A percentile compares a stretch with the other conserved stretches of the same genome.
Evolutionary conservation across 192 early-diverging fungal genomes (phyloP).

Genomic region (Mortierella hygrophila): DNA sequence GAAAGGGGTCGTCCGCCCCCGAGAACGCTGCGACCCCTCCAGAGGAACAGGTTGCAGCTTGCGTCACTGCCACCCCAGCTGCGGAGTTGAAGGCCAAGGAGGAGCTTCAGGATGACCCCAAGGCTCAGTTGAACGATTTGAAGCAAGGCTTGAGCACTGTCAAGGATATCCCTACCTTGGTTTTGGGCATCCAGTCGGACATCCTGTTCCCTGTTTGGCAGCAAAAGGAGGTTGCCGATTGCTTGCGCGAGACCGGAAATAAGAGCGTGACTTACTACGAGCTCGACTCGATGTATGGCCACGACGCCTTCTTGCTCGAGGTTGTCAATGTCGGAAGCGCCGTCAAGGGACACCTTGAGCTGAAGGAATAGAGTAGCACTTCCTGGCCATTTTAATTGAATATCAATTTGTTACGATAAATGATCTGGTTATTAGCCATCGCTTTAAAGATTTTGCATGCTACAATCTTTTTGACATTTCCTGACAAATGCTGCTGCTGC

Average conservation of each 20-base stretch:
- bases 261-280: constrained; percentile 95
- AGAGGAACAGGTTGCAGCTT: constrained; percentile 24
- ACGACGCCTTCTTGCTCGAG: constrained; percentile 97
- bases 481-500: too few relatives aligned
- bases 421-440: too few relatives aligned
- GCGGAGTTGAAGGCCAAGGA: not conserved
- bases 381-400: not conserved
- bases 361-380: constrained; percentile 39
- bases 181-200: constrained; percentile 95
- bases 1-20: constrained; percentile 39
- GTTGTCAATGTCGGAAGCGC: constrained; percentile 91
- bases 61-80: constrained; percentile 1
- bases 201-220: constrained; percentile 96
- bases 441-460: too few relatives aligned
- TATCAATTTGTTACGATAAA: too few relatives aligned
- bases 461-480: too few relatives aligned
- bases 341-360: constrained; percentile 90
- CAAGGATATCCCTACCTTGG: constrained; percentile 81
- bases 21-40: constrained; percentile 36
- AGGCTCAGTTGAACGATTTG: constrained; percentile 70
- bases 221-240: constrained; percentile 96
- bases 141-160: constrained; percentile 78
- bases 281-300: constrained; percentile 96
- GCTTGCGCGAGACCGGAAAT: constrained; percentile 88
- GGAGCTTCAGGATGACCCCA: constrained; percentile 55